Evolutionary conservation across 1,284 basidiomycete genomes (phyloP), one percentile per base, ranked within the genome.

Genomic region (Cutaneotrichosporon cavernicola): DNA sequence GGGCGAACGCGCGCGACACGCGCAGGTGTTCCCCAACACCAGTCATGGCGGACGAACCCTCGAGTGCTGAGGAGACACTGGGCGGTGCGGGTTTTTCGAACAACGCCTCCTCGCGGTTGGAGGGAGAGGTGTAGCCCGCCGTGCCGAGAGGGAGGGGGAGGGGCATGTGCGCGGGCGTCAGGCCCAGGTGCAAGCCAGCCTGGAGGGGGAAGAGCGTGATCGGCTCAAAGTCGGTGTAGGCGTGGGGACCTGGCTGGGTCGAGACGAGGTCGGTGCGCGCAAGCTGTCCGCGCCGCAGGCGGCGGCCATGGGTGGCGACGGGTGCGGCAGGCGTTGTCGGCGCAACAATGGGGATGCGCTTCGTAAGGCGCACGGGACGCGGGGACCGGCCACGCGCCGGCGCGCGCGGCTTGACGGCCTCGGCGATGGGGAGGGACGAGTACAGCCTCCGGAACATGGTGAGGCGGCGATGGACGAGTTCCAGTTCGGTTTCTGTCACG

Each of bases 391-490:
- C 66, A 60, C 64, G 66, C 40, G 66, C 63, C 30, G 53, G 38
- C 30, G 63, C 40, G 38, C 60, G 61, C 34, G 65, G 46, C n/a
- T 61, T 56, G 14, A 34, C 38, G 11, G 53, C 49, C 11, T 34
- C 53, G 7, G 63, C 43, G 8, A 53, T 36, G 7, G 32, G 8
- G 18, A 49, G 50, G n/a, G 74, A 74, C 18, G 72, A 73, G 68
- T 75, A 75, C 5, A 76, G 69, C 34, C 75, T 68, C 57, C 75
- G 71, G 21, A 76, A 63, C 72, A 75, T 75, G 61, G 56, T 68
- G 26, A 26, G 26, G 26, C 26, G 60, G 60, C 53, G 61, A 31
- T 56, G 43, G 36, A 49, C 21, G 11, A 53, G 26, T 22, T 51
- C 21, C 1, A 53, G 26, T 22, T 51, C 40, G 60, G 52, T 55